A percentile compares a stretch with the other conserved stretches of the same genome.
phyloP scores from a whole-genome alignment of 306 rosid genomes.

The Trichosanthes truncata region DNA sequence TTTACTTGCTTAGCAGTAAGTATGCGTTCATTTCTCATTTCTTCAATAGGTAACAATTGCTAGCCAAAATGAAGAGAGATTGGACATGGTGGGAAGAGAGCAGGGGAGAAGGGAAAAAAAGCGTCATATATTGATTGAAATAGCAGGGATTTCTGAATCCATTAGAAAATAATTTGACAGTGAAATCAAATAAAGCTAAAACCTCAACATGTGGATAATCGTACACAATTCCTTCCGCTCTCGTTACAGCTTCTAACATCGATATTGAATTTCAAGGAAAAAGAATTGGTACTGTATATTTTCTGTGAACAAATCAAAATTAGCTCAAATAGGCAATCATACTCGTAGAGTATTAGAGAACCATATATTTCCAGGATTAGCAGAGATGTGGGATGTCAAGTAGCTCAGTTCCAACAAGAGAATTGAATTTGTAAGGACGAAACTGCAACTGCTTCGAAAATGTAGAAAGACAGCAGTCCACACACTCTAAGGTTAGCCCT shows the following conservation, averaged over 20 bases:
- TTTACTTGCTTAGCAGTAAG: neutral
- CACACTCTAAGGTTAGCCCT: neutral
- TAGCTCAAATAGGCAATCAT: neutral
- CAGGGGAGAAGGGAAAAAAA: neutral
- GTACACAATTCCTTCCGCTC: neutral
- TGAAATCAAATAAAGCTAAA: neutral
- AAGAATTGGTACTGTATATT: neutral
- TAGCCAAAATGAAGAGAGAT: neutral
- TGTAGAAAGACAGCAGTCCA: neutral
- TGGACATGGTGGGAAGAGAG: neutral
- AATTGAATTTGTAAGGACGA: neutral
- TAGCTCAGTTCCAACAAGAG: neutral
- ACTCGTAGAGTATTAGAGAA: neutral
- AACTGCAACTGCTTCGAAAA: neutral
- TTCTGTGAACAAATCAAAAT: constrained; percentile 1
- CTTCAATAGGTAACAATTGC: neutral
- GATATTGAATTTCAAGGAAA: neutral
- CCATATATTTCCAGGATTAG: neutral
- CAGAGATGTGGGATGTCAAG: neutral
- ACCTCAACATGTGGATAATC: neutral
- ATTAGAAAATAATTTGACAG: neutral
- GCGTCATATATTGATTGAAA: neutral
- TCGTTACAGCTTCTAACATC: neutral
- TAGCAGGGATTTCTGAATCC: neutral
- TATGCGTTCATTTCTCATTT: neutral